phyloP scores from a whole-genome alignment of 805 yeast genomes.

The Blastobotrys parvus region DNA sequence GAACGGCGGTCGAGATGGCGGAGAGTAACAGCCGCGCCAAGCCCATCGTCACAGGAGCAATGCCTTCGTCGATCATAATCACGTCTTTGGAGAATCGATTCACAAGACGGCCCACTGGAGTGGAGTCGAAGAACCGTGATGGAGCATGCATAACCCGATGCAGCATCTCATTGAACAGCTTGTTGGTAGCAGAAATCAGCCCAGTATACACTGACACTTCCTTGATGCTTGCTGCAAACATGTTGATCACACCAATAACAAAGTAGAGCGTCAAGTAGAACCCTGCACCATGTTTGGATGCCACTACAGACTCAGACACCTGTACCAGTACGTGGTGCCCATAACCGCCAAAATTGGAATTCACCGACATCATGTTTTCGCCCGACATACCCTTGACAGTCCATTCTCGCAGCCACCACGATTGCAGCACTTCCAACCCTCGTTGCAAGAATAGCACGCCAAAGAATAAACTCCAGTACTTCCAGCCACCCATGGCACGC shows the following conservation, averaged over 20 bases:
- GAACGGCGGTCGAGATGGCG: conserved; percentile 56
- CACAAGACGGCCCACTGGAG: conserved; percentile 95
- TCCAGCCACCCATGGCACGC: conserved; percentile 57
- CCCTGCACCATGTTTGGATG: conserved; percentile 4
- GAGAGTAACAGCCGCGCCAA: conserved; percentile 56
- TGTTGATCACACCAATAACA: conserved; percentile 54
- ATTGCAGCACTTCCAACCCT: conserved; percentile 53
- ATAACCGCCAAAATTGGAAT: conserved; percentile 35
- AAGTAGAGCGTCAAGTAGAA: conserved; percentile 67
- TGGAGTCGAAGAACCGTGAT: conserved; percentile 85
- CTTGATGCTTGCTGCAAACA: conserved; percentile 50
- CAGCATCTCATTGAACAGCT: conserved; percentile 60
- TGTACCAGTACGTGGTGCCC: neutral
- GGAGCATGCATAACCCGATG: conserved; percentile 62
- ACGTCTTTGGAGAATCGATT: conserved; percentile 93
- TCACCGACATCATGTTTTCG: conserved; percentile 40
- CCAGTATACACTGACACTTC: conserved; percentile 53
- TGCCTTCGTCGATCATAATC: conserved; percentile 89
- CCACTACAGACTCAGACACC: neutral
- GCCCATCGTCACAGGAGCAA: conserved; percentile 71
- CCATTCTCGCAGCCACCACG: conserved; percentile 91
- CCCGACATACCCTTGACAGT: conserved; percentile 35
- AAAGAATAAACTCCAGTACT: conserved; percentile 43
- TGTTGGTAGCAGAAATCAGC: conserved; percentile 72
- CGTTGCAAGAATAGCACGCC: conserved; percentile 50